These are phyloP conservation scores for Fusarium sp. DNA, from an alignment of 2,329 filamentous ascomycete species.

Conservation along the genomic window DNA sequence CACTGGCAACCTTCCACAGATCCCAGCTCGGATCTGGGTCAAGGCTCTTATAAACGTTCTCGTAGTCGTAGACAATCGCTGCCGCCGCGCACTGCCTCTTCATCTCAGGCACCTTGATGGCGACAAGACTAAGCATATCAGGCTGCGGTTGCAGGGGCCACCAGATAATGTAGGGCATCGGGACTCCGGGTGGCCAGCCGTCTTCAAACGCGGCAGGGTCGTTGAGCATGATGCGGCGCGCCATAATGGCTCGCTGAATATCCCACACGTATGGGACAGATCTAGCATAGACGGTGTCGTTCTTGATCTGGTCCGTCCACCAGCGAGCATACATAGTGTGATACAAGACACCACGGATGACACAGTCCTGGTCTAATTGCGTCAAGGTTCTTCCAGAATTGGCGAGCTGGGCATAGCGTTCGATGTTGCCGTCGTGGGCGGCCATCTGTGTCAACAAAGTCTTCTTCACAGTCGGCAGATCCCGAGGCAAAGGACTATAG, in stretches of 20 bases:
- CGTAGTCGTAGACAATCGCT: background rate
- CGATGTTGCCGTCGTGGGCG: background rate
- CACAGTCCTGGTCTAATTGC: background rate
- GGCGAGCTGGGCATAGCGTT: background rate
- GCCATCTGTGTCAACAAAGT: background rate
- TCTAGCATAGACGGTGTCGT: background rate
- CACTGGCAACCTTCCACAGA: background rate
- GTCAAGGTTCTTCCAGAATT: background rate
- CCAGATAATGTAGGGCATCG: background rate
- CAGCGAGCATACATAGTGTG: background rate
- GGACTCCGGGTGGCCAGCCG: background rate
- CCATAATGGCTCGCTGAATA: background rate
- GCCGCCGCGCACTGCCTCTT: background rate
- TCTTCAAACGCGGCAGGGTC: background rate
- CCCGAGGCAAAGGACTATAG: background rate
- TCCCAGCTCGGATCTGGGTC: background rate
- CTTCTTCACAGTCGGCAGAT: background rate
- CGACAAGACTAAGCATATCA: background rate
- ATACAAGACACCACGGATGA: background rate
- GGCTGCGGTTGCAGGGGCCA: background rate
- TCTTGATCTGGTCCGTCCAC: background rate
- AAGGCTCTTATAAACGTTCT: background rate
- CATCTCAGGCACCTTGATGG: background rate
- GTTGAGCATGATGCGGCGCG: background rate
- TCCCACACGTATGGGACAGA: background rate